Conservation (phyloP, 352 stramenopile genomes). For the Pythium phragmitis region DNA sequence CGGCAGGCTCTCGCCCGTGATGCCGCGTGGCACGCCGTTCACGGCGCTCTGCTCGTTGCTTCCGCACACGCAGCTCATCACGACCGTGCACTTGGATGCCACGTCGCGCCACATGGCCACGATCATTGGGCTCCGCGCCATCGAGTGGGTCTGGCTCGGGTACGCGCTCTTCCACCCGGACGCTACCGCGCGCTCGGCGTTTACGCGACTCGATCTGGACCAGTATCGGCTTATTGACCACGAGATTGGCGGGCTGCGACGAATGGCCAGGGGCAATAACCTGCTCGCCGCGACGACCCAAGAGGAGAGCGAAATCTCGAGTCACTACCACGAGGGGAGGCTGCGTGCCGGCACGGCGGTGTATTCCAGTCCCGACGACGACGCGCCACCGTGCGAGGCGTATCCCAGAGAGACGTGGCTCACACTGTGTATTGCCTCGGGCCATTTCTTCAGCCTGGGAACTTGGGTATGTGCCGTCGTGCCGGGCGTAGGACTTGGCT, state of each 20-base stretch:
- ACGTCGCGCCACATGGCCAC: slow-evolving; percentile 2
- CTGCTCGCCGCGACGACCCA: neutral
- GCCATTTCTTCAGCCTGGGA: neutral
- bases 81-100: neutral
- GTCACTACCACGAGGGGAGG: neutral
- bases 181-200: neutral
- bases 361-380: neutral
- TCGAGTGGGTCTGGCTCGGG: slow-evolving; percentile 10
- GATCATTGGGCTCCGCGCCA: neutral
- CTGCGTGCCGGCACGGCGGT: neutral
- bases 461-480: slow-evolving; percentile 3
- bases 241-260: neutral
- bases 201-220: slow-evolving; percentile 4
- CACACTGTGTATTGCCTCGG: neutral
- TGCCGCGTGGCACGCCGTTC: neutral
- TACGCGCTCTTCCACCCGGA: slow-evolving; percentile 15
- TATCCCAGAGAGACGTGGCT: neutral
- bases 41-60: neutral
- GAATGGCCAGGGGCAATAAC: slow-evolving; percentile 1
- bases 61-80: neutral
- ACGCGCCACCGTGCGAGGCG: neutral
- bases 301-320: neutral
- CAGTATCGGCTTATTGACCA: slow-evolving; percentile 1
- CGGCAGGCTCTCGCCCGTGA: neutral
- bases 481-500: slow-evolving; percentile 1